Evolutionary conservation across 805 yeast genomes (phyloP), one percentile per base, ranked within the genome.

Genomic region (Myxozyma neotropica): DNA sequence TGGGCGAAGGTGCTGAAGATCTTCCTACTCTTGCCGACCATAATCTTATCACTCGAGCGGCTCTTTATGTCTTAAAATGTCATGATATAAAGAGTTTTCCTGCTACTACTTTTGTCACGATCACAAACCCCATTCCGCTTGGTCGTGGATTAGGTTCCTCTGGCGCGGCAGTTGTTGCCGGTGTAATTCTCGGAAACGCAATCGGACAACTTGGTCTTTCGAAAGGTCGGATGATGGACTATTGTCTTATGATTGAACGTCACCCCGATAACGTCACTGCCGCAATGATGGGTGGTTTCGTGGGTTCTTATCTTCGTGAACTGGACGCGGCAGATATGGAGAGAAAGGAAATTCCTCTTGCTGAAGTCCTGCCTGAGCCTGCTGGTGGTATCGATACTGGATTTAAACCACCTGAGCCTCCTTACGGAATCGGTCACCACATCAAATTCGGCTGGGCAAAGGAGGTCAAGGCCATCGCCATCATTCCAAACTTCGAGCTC

Each of bases 221-320:
- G 51, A 92, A 88, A 74, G 86, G 83, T 68, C 81, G 98, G 68
- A 81, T 94, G 85, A 78, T 94, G 69, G 99, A 94, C 74, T 94
- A 88, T 78, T 90, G 97, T 74, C 80, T 94, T 68, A 89, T 94
- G 94, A 92, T 94, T 67, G 99, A 94, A 78, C 85, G 98, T 73
- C 99, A 94, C 71, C 99, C 99, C 36, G 99, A 94, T 75, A 94
- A 94, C 74, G 92, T 94, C 70, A 90, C 97, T 12, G 99, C 99
- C 33, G 96, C 99, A 38, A 90, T 94, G 96, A 87, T 92, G 86
- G 99, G 99, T 61, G 97, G 99, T 1, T 94, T 94, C 73, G 96
- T 92, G 43, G 99, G 99, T 45, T 90, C 97, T 3, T 94, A 88
- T 74, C 80, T 94, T 70, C 83, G 96, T 69, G 95, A 89, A 63